phyloP scores from a whole-genome alignment of 225 moss, liverwort and hornwort genomes.

The Marchantia polymorpha region DNA sequence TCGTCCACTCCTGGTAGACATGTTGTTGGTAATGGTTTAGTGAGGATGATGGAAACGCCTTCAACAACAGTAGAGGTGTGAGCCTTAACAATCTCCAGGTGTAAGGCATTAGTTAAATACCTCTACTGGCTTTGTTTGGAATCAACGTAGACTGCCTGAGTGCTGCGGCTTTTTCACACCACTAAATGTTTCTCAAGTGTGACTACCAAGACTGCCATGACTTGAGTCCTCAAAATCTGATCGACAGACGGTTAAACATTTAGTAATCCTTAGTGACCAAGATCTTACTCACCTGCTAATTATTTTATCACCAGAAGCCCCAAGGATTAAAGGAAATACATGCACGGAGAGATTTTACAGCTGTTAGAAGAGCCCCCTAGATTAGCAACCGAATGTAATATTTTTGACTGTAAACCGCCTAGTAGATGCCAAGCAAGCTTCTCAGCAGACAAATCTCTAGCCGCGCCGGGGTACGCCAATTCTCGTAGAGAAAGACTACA shows the following conservation, averaged over 20 bases:
- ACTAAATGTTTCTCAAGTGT: not conserved
- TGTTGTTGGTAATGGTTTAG: constrained; percentile 20
- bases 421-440: not conserved
- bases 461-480: not conserved
- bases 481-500: not conserved
- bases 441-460: not conserved
- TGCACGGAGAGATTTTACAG: not conserved
- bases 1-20: constrained; percentile 4
- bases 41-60: constrained; percentile 8
- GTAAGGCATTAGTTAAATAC: not conserved
- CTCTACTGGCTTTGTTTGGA: not conserved
- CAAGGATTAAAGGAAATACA: not conserved
- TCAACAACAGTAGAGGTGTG: constrained; percentile 24
- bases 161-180: not conserved
- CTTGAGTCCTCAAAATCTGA: not conserved
- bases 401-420: not conserved
- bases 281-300: not conserved
- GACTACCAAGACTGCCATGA: not conserved
- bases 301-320: not conserved
- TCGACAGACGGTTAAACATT: not conserved
- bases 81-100: not conserved
- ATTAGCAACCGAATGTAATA: constrained; percentile 6
- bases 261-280: not conserved
- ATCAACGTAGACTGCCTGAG: not conserved
- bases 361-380: not conserved